Conservation (phyloP, 140 eudicot species). For the Stevia rebaudiana region DNA sequence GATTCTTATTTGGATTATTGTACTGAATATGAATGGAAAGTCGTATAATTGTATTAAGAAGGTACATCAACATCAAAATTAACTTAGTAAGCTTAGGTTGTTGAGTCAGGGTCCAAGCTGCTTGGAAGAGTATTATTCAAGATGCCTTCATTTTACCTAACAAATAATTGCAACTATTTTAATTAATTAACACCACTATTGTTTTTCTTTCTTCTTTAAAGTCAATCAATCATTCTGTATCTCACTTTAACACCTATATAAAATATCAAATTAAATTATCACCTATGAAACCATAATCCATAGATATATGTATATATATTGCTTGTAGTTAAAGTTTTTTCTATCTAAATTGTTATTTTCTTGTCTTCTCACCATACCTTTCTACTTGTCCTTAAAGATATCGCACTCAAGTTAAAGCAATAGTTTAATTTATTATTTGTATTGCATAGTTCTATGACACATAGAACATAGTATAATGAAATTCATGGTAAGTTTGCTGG, state of each 20-base stretch:
- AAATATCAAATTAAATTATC: not conserved
- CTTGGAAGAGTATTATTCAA: constrained; percentile 35
- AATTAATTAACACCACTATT: not conserved
- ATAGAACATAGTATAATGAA: too few relatives aligned
- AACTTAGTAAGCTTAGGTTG: too few relatives aligned
- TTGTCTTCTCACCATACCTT: too few relatives aligned
- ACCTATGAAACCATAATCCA: constrained; percentile 6
- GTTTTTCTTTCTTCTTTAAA: not conserved
- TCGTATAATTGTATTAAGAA: constrained; percentile 12
- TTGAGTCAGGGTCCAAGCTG: constrained; percentile 30
- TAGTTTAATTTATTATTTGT: not conserved
- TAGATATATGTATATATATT: too few relatives aligned
- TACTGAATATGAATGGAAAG: too few relatives aligned
- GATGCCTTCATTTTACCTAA: constrained; percentile 38
- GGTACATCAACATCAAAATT: constrained; percentile 25
- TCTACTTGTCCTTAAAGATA: constrained; percentile 21
- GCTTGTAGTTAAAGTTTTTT: too few relatives aligned
- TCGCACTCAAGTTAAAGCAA: not conserved
- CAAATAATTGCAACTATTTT: constrained; percentile 17
- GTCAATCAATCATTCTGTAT: not conserved
- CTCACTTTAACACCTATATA: too few relatives aligned
- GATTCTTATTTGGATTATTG: too few relatives aligned
- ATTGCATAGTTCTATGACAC: too few relatives aligned
- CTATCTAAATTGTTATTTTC: too few relatives aligned
- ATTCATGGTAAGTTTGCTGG: too few relatives aligned